Evolutionary conservation across 345 rosid species (phyloP), one percentile per base, ranked within the genome.

Genomic region (Populus tremula): DNA sequence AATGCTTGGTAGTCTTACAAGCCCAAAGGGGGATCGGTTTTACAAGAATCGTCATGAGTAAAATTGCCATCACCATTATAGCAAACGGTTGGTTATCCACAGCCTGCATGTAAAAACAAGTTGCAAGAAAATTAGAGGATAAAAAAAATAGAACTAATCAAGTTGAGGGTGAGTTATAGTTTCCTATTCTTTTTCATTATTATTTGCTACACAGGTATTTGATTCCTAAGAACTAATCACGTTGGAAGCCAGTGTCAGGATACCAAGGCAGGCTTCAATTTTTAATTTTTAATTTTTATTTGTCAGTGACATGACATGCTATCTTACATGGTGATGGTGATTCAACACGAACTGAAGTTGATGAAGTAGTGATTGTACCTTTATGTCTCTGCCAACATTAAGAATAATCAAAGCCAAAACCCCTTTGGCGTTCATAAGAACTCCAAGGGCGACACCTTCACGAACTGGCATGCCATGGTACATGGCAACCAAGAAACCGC

Each of bases 391-490:
- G 5, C 80, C 84, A 8, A 39, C 70, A 41, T 62, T 81, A 17
- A 81, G n/a, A 18, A 81, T 35, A 25, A 77, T 81, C 71, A 81
- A 61, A 23, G 77, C 80, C 59, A 87, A 54, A 39, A 86, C 81
- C 2, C 91, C 91, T 73, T 88, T 90, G 63, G 88, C 78, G 82
- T 90, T 90, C 89, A 84, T 84, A 47, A 88, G 87, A 14, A 86
- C 59, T 31, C 89, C 91, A 16, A 90, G 90, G 45, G 84, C 77
- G 47, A 79, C 36, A 12, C 83, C 79, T 35, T 88, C 90, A 3
- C 79, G 83, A 23, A 56, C 23, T 14, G 85, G 49, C 73, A 84
- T 75, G 14, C 65, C 67, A 17, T 66, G 61, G 71, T 68, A 21
- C 21, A 39, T 14, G 43, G 88, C 79, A 47, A 86, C 75, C 6